Evolutionary conservation across 2,329 filamentous ascomycete genomes (phyloP).

Genomic region (Xylariaceae sp.): DNA sequence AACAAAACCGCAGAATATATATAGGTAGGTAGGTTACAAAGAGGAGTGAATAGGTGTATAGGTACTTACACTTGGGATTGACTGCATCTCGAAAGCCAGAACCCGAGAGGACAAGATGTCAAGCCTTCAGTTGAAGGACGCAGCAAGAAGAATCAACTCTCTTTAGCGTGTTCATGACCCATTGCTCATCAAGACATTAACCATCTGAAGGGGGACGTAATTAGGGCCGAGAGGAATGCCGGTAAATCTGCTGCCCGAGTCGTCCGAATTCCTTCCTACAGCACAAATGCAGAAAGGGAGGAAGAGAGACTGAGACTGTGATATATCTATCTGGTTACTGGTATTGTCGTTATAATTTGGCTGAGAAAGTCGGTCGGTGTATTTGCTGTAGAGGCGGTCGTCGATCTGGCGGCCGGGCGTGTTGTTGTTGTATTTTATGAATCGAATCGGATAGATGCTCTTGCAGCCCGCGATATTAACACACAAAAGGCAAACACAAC

Average conservation of each 20-base stretch:
- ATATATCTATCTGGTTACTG: constrained; percentile 7
- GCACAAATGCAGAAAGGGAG: too few relatives aligned
- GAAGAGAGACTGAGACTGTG: neutral
- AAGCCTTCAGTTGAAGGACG: constrained; percentile 32
- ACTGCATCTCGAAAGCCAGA: constrained; percentile 47
- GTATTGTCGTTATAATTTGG: constrained; percentile 7
- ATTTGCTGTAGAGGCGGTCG: constrained; percentile 20
- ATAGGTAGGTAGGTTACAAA: constrained; percentile 1
- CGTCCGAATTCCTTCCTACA: constrained; percentile 4
- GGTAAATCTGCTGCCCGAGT: constrained; percentile 18
- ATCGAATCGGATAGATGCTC: constrained; percentile 17
- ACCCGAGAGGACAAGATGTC: constrained; percentile 33
- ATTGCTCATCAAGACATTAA: constrained; percentile 34
- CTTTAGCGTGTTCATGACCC: constrained; percentile 28
- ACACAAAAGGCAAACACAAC: constrained; percentile 4
- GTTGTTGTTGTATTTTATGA: constrained; percentile 15
- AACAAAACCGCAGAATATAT: constrained; percentile 3
- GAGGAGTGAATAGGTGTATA: constrained; percentile 11
- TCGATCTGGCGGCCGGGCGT: constrained; percentile 25
- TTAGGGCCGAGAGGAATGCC: constrained; percentile 21
- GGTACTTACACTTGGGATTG: constrained; percentile 51
- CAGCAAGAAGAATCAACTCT: constrained; percentile 24
- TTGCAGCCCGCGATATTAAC: constrained; percentile 17
- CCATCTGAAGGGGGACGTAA: constrained; percentile 15
- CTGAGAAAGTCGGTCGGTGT: constrained; percentile 6